Conservation (phyloP, 768 basidiomycete species). For the Clathrus columnatus region DNA sequence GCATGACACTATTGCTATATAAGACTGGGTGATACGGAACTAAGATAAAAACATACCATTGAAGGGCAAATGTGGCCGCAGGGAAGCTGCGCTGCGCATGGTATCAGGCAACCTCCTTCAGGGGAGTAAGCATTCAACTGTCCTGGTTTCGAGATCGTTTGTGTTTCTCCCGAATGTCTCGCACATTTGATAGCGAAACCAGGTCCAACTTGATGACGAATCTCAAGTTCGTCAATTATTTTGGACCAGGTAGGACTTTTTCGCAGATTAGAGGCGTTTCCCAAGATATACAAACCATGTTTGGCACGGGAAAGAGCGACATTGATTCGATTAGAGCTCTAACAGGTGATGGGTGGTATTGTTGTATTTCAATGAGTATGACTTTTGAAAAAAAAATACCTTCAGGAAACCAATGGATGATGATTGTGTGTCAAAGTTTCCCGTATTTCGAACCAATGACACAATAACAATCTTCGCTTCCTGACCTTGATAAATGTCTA, state of each 20-base stretch:
- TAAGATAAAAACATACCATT: too few species aligned
- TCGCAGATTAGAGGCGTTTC: slow-evolving; percentile 50
- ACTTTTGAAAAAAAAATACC: too few species aligned
- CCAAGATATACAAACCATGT: slow-evolving; percentile 66
- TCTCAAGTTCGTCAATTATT: slow-evolving; percentile 50
- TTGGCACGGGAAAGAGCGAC: slow-evolving; percentile 69
- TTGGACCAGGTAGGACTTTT: slow-evolving; percentile 48
- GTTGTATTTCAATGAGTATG: too few species aligned
- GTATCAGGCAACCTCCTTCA: slow-evolving; percentile 59
- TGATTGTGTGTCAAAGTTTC: slow-evolving; percentile 27
- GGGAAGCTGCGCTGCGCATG: slow-evolving; percentile 41
- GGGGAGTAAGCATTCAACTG: slow-evolving; percentile 43
- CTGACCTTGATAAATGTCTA: slow-evolving; percentile 75
- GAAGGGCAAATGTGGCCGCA: slow-evolving; percentile 63
- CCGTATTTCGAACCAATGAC: slow-evolving; percentile 65
- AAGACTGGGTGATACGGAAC: too few species aligned
- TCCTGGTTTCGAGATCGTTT: slow-evolving; percentile 42
- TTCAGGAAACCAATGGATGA: slow-evolving; percentile 63
- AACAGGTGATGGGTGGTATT: too few species aligned
- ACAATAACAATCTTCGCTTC: slow-evolving; percentile 61
- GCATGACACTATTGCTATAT: slow-evolving; percentile 65
- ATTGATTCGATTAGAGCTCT: slow-evolving; percentile 22
- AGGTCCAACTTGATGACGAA: slow-evolving; percentile 35
- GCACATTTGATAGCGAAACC: slow-evolving; percentile 51
- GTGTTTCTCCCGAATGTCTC: slow-evolving; percentile 38